These are phyloP conservation scores for Stachybotrys echinatus DNA, from an alignment of 2,329 filamentous ascomycete genomes.

Conservation along the genomic window DNA sequence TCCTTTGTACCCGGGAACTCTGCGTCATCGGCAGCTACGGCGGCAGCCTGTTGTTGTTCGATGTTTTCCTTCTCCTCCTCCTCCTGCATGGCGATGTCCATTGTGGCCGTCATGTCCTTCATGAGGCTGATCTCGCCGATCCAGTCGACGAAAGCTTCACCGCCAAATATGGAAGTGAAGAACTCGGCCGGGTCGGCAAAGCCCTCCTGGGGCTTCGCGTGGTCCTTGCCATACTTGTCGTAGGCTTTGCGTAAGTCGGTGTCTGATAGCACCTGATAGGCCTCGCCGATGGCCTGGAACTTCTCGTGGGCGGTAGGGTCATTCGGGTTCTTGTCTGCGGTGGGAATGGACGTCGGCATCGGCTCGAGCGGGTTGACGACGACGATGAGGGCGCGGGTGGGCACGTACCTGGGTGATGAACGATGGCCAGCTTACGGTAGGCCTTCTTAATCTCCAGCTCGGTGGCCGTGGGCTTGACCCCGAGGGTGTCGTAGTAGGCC, in stretches of 20 bases:
- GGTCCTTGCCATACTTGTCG: constrained; percentile 95
- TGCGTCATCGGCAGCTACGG: constrained; percentile 25
- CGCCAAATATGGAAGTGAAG: constrained; percentile 97
- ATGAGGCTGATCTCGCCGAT: constrained; percentile 98
- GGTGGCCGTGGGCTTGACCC: constrained; percentile 77
- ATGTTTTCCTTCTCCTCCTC: constrained; percentile 50
- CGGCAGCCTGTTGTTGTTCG: constrained; percentile 41
- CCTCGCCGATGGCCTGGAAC: constrained; percentile 81
- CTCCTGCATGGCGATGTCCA: constrained; percentile 93
- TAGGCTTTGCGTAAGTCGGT: constrained; percentile 83
- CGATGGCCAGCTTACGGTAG: constrained; percentile 89
- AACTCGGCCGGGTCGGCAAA: constrained; percentile 97
- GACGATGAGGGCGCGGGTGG: neutral
- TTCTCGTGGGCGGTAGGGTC: constrained; percentile 90
- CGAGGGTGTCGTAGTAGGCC: constrained; percentile 80
- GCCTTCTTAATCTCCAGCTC: constrained; percentile 96
- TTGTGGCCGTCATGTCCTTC: constrained; percentile 96
- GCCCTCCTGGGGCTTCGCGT: constrained; percentile 82
- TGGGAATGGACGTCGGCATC: constrained; percentile 9
- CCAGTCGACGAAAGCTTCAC: constrained; percentile 91
- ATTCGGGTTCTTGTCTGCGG: constrained; percentile 89
- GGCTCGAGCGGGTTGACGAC: constrained; percentile 2
- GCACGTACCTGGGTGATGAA: constrained; percentile 74
- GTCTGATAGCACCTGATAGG: constrained; percentile 79
- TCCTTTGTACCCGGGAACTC: constrained; percentile 55